phyloP scores from a whole-genome alignment of 2,329 filamentous ascomycete genomes.

The Didymella arachidicola region DNA sequence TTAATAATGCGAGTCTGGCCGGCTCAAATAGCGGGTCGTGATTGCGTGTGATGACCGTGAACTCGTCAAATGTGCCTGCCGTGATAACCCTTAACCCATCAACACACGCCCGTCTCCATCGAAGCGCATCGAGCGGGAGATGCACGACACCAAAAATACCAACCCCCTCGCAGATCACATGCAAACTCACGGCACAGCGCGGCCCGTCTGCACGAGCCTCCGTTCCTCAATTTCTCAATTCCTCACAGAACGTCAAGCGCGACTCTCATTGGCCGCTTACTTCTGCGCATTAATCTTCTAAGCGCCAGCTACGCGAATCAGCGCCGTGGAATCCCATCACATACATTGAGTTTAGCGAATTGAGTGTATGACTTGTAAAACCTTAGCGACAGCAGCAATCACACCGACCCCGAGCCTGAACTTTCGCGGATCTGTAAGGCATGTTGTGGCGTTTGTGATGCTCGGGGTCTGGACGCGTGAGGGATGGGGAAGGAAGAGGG shows the following conservation, averaged over 20 bases:
- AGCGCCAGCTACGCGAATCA: constrained; percentile 20
- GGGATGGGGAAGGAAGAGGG: background rate
- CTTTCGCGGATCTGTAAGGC: background rate
- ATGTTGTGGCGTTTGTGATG: background rate
- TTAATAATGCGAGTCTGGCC: background rate
- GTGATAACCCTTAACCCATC: background rate
- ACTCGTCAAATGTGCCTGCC: too few species aligned
- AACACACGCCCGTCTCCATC: background rate
- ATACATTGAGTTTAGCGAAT: constrained; percentile 5
- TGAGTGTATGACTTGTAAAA: background rate
- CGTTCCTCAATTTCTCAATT: too few species aligned
- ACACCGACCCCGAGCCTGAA: too few species aligned
- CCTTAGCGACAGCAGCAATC: too few species aligned
- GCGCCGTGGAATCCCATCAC: background rate
- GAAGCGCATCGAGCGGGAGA: background rate
- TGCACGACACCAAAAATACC: constrained; percentile 11
- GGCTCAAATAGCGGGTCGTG: background rate
- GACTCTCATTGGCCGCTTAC: constrained; percentile 6
- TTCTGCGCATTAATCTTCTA: constrained; percentile 5
- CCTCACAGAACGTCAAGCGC: too few species aligned
- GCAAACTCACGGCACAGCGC: constrained; percentile 19
- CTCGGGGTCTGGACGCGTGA: background rate
- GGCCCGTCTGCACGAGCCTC: constrained; percentile 17
- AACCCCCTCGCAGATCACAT: constrained; percentile 15
- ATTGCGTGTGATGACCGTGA: too few species aligned